These are phyloP conservation scores for Pythium dissimile DNA, from an alignment of 352 stramenopile genomes.

Conservation along the genomic window DNA sequence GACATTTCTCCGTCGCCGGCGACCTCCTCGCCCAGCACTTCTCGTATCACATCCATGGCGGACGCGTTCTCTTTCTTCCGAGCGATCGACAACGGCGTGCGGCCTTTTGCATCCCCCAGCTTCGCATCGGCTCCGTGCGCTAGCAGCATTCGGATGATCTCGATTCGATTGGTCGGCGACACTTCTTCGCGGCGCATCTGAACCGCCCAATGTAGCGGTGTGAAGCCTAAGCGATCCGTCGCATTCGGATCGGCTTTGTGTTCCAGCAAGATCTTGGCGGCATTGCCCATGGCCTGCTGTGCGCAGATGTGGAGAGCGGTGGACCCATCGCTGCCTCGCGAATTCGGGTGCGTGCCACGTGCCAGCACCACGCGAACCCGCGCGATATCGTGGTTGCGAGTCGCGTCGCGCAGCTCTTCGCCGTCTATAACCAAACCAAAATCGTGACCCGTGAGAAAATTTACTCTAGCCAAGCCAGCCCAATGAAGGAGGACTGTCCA, in stretches of 20 bases:
- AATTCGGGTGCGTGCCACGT: conserved; percentile 52
- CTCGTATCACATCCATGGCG: conserved; percentile 51
- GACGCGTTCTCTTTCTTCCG: conserved; percentile 62
- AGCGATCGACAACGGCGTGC: conserved; percentile 62
- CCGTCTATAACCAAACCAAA: conserved; percentile 68
- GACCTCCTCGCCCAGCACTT: conserved; percentile 32
- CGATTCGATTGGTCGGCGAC: conserved; percentile 54
- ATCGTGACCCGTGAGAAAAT: too few species aligned
- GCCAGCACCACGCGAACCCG: conserved; percentile 56
- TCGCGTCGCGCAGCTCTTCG: conserved; percentile 71
- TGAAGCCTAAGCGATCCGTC: conserved; percentile 61
- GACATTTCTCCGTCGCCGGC: neutral
- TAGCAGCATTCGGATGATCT: conserved; percentile 66
- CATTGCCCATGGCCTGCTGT: conserved; percentile 64
- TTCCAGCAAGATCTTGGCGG: conserved; percentile 57
- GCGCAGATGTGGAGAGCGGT: conserved; percentile 78
- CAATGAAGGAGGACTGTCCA: too few species aligned
- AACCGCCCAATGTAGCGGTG: conserved; percentile 77
- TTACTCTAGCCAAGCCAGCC: too few species aligned
- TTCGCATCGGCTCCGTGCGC: conserved; percentile 50
- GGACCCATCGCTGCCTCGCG: conserved; percentile 49
- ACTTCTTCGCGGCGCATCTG: conserved; percentile 77
- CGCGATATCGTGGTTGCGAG: conserved; percentile 65
- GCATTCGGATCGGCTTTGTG: conserved; percentile 62
- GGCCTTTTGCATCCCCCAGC: conserved; percentile 39